Evolutionary conservation across 306 rosid species (phyloP), one percentile per base, ranked within the genome.

Genomic region (Fragaria nilgerrensis): DNA sequence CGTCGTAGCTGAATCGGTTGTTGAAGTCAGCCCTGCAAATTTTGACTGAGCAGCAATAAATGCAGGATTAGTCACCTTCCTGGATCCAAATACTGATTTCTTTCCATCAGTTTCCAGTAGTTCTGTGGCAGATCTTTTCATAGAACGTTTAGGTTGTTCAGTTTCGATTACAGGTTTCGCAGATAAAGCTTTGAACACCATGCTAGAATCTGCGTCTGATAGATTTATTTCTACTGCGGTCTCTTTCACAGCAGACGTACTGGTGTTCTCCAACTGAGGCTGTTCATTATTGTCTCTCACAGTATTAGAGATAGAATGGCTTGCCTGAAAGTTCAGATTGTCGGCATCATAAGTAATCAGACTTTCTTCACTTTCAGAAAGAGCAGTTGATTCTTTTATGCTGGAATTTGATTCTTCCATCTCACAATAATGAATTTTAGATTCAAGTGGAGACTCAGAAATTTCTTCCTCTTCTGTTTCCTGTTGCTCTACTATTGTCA

Each of bases 41-140:
- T 94, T 94, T 4, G 90, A 88, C 61, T 94, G 93, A 74, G 88
- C 93, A 56, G 88, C 88, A 75, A 87, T 70, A 90, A 89, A 90
- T 53, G 94, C 80, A 73, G 97, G 93, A 82, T 84, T 90, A 61
- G 91, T 86, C 47, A 67, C 34, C 85, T 89, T 94, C 79, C 88
- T 89, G 49, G 90, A 90, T 62, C 90, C 95, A 80, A 32, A 37
- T 12, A 78, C 82, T 79, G 70, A 70, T 86, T 90, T 90, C 72
- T 82, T 88, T 39, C 83, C 90, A 52, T 92, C 98, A n/a, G 88
- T 77, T 85, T 94, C 97, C 49, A 86, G 85, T 81, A 83, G 82
- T 32, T 94, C 93, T 1, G 95, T 71, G 74, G 91, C 89, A 79
- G 80, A 25, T 81, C 90, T 81, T 82, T 90, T 82, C 78, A 68